Base-by-base conservation (phyloP, 345 rosid genomes). In the Luvunga scandens region DNA sequence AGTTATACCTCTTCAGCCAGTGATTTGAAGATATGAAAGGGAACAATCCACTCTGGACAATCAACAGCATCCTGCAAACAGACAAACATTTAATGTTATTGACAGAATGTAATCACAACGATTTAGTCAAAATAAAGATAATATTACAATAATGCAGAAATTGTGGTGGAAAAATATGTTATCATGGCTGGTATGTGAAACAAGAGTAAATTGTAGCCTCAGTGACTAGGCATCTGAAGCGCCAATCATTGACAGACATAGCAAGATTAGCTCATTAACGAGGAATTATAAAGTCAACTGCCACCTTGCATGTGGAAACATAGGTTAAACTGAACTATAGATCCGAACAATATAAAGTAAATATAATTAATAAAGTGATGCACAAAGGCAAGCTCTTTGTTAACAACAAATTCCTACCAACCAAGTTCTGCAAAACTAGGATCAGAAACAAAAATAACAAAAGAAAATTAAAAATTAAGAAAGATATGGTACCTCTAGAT, bases 41-140 rank as follows among this genome's bases (percentile, higher is more conserved):
- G 98, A 63, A 96, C 99, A 77, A 96, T 90, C 99, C 97, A 96
- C 86, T 96, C 99, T 68, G 98, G 98, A 78, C 98, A 91, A 82
- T 92, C 99, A 4, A 96, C 97, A 71, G 98, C 98, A 90, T 96
- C 99, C 99, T 94, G 85, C 79, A 84, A 61, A 33, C 18, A 9
- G 33, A 66, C 6, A 24, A 67, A 14, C n/a, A 33, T 75, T 61
- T 30, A 31, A 34, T 50, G 24, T 27, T 50, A 71, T 19, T 71
- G 28, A 33, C 56, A 57, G n/a, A 33, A 14, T 14, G 53, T 19
- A 18, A 61, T 2, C 39, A 61, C 27, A 27, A 18, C 27, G 39
- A 61, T 36, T 7, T 18, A 45, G 73, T 53, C 18, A 27, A 70
- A 70, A 7, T 38, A n/a, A 63, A 39, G 57, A 61, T 39, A 61